A percentile compares a stretch with the other conserved stretches of the same genome.
These are phyloP conservation scores for Rhodotorula sp. DNA, from an alignment of 1,284 basidiomycete species.

Conservation along the genomic window DNA sequence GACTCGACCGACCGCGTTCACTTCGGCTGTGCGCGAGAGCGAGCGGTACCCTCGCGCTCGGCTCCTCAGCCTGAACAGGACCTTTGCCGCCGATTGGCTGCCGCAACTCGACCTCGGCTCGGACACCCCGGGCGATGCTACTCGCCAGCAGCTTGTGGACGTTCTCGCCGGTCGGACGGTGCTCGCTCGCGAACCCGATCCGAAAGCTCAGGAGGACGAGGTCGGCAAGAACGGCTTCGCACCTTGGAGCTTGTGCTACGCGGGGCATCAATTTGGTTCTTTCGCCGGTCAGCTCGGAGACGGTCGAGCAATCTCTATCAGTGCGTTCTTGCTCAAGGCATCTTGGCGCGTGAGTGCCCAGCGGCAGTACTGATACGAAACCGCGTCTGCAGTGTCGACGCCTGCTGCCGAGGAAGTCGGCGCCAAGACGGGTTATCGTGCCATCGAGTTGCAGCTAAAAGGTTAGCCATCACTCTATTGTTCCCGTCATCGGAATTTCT, in stretches of 20 bases:
- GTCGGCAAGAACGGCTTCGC: conserved; percentile 59
- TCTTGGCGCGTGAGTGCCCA: background rate
- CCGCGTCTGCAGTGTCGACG: conserved; percentile 29
- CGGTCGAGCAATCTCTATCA: conserved; percentile 83
- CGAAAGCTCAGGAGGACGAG: conserved; percentile 44
- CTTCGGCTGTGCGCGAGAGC: conserved; percentile 28
- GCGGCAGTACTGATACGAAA: background rate
- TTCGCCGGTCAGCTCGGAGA: conserved; percentile 79
- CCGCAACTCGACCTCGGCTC: conserved; percentile 82
- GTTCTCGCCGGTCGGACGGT: conserved; percentile 75
- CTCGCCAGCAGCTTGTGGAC: conserved; percentile 69
- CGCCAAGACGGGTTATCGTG: conserved; percentile 52
- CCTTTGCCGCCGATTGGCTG: conserved; percentile 68
- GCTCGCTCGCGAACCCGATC: conserved; percentile 57
- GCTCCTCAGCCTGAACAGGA: conserved; percentile 65
- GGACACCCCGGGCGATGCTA: conserved; percentile 44
- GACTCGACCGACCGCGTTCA: conserved; percentile 28
- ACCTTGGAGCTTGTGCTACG: conserved; percentile 82
- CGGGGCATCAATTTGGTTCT: conserved; percentile 29
- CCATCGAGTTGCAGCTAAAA: conserved; percentile 77
- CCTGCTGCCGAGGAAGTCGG: conserved; percentile 44
- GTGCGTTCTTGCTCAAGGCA: conserved; percentile 52
- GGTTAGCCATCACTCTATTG: background rate
- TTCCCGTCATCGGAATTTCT: background rate
- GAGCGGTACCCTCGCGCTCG: conserved; percentile 51